Evolutionary conservation across 768 basidiomycete species (phyloP).

Genomic region (Pisolithus marmoratus): DNA sequence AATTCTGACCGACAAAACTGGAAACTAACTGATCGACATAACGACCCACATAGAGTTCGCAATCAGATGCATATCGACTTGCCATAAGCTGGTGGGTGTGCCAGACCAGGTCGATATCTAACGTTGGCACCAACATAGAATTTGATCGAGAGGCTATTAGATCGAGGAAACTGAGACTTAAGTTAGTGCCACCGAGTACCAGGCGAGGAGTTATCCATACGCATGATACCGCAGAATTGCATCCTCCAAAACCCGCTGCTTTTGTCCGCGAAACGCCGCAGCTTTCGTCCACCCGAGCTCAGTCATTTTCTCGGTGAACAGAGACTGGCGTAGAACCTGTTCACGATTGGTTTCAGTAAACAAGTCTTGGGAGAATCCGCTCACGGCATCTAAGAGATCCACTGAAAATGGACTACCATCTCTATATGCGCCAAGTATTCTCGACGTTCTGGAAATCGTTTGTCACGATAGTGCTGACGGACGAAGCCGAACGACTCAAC

Average conservation of each 20-base stretch:
- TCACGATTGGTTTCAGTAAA: neutral
- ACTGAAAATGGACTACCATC: slow-evolving; percentile 50
- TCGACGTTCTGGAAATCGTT: slow-evolving; percentile 25
- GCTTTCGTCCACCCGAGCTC: slow-evolving; percentile 46
- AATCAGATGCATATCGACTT: slow-evolving; percentile 40
- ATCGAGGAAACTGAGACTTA: slow-evolving; percentile 43
- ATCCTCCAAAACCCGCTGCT: slow-evolving; percentile 38
- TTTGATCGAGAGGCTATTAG: slow-evolving; percentile 40
- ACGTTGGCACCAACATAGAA: slow-evolving; percentile 49
- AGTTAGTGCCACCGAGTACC: neutral
- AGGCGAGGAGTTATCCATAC: slow-evolving; percentile 22
- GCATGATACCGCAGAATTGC: slow-evolving; percentile 55
- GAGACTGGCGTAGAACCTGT: slow-evolving; percentile 52
- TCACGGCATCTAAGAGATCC: slow-evolving; percentile 52
- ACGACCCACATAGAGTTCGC: slow-evolving; percentile 36
- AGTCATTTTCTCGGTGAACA: slow-evolving; percentile 49
- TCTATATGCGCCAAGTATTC: slow-evolving; percentile 47
- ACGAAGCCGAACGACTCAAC: slow-evolving; percentile 13
- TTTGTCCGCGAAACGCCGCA: slow-evolving; percentile 35
- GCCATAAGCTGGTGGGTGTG: slow-evolving; percentile 65
- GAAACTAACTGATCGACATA: slow-evolving; percentile 50
- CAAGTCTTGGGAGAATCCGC: slow-evolving; percentile 4
- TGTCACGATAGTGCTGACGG: neutral
- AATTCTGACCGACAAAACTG: neutral
- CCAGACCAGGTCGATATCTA: slow-evolving; percentile 76